These are phyloP conservation scores for Russula foetens DNA, from an alignment of 768 basidiomycete species.

Conservation along the genomic window DNA sequence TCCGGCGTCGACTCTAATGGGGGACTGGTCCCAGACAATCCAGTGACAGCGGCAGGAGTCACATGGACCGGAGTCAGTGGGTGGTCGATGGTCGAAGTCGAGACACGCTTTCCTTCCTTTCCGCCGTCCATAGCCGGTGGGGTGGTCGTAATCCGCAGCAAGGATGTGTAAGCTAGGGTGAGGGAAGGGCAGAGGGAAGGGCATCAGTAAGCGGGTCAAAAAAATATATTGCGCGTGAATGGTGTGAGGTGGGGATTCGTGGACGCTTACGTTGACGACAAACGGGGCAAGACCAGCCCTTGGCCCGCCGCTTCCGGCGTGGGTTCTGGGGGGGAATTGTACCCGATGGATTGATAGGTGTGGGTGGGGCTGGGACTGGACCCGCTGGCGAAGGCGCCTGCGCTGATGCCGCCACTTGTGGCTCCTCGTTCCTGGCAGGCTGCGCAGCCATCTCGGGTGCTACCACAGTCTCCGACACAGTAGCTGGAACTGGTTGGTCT, in stretches of 20 bases:
- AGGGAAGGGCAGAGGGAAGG: not conserved
- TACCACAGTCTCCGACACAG: not conserved
- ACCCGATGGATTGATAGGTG: conserved; percentile 14
- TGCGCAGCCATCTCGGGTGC: conserved; percentile 10
- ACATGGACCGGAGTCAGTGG: not conserved
- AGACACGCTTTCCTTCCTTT: conserved; percentile 19
- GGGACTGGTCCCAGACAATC: not conserved
- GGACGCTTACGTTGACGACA: conserved; percentile 79
- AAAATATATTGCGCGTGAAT: not conserved
- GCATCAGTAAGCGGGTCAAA: not conserved
- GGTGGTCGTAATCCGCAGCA: conserved; percentile 35
- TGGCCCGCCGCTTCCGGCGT: conserved; percentile 84
- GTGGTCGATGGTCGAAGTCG: conserved; percentile 20
- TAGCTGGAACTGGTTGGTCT: not conserved
- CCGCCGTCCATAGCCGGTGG: conserved; percentile 19
- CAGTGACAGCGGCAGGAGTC: not conserved
- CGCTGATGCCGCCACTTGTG: not conserved
- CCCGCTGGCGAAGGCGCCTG: not conserved
- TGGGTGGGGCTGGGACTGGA: conserved; percentile 14
- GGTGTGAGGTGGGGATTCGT: not conserved
- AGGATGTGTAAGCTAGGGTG: conserved; percentile 36
- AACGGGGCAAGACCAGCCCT: conserved; percentile 97
- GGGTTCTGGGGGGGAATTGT: conserved; percentile 29
- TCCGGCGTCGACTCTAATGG: not conserved
- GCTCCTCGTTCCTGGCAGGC: conserved; percentile 13